These are phyloP conservation scores for Melaleuca alternifolia DNA, from an alignment of 345 rosid genomes.

Conservation along the genomic window DNA sequence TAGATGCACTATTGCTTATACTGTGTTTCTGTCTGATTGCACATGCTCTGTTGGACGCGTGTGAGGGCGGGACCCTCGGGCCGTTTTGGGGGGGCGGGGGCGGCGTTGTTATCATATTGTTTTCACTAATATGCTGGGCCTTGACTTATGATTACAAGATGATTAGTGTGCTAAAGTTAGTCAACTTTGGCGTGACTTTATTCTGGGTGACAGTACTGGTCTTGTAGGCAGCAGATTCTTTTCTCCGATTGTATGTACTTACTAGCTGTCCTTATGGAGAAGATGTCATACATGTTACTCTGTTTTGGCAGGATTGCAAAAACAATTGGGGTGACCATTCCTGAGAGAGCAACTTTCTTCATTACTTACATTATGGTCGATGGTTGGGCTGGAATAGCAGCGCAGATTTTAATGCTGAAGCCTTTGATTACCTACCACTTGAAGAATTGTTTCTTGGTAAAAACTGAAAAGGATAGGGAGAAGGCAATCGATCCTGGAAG, in stretches of 20 bases:
- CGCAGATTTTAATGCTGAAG: conserved; percentile 73
- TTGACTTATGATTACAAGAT: background rate
- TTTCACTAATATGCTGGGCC: background rate
- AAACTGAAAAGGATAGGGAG: conserved; percentile 91
- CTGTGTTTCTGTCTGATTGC: background rate
- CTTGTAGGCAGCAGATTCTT: background rate
- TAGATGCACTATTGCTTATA: background rate
- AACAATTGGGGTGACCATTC: conserved; percentile 82
- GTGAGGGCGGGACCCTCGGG: no score
- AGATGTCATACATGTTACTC: background rate
- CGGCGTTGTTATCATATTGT: background rate
- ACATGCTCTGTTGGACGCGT: background rate
- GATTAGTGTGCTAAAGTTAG: background rate
- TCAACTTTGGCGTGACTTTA: background rate
- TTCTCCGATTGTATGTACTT: background rate
- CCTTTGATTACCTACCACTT: conserved; percentile 75
- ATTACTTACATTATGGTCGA: conserved; percentile 95
- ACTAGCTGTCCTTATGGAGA: background rate
- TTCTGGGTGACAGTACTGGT: background rate
- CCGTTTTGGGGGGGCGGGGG: no score
- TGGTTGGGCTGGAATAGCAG: conserved; percentile 98
- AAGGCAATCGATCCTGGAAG: conserved; percentile 93
- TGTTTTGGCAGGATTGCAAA: conserved; percentile 51
- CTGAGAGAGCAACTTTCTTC: conserved; percentile 89
- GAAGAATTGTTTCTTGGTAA: conserved; percentile 82